A percentile compares a stretch with the other conserved stretches of the same genome.
These are phyloP conservation scores for Alternaria viburni DNA, from an alignment of 2,329 filamentous ascomycete species.

Conservation along the genomic window DNA sequence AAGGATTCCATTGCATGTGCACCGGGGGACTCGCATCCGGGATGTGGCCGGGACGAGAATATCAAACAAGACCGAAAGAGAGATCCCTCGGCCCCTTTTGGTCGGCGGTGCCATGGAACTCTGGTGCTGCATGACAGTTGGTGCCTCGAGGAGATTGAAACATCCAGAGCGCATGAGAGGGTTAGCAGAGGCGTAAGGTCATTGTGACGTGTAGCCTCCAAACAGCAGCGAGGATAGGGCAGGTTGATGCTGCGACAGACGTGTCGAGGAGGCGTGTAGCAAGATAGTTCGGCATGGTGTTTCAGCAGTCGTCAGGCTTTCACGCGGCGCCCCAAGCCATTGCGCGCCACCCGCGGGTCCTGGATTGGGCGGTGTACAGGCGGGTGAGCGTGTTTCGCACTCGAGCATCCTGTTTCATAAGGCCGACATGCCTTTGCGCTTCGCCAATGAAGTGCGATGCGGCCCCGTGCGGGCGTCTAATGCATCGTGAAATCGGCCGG, in stretches of 20 bases:
- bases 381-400: conserved; percentile 30
- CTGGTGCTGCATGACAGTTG: background rate
- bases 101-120: background rate
- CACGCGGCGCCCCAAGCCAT: background rate
- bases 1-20: conserved; percentile 13
- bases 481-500: conserved; percentile 19
- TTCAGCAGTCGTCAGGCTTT: conserved; percentile 16
- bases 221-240: conserved; percentile 6
- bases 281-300: conserved; percentile 15
- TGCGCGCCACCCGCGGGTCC: background rate
- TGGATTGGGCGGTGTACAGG: conserved; percentile 16
- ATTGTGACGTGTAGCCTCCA: background rate
- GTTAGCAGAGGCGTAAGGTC: background rate
- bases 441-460: conserved; percentile 24
- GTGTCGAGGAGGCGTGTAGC: conserved; percentile 17
- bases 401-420: conserved; percentile 7
- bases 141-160: background rate
- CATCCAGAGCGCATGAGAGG: background rate
- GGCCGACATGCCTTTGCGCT: conserved; percentile 6
- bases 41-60: background rate
- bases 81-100: background rate
- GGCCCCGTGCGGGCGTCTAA: background rate
- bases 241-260: conserved; percentile 17
- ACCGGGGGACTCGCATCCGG: conserved; percentile 1
- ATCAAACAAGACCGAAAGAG: conserved; percentile 4